A percentile compares a stretch with the other conserved stretches of the same genome.
phyloP scores from a whole-genome alignment of 116 monocot species.

The Posidonia oceanica region DNA sequence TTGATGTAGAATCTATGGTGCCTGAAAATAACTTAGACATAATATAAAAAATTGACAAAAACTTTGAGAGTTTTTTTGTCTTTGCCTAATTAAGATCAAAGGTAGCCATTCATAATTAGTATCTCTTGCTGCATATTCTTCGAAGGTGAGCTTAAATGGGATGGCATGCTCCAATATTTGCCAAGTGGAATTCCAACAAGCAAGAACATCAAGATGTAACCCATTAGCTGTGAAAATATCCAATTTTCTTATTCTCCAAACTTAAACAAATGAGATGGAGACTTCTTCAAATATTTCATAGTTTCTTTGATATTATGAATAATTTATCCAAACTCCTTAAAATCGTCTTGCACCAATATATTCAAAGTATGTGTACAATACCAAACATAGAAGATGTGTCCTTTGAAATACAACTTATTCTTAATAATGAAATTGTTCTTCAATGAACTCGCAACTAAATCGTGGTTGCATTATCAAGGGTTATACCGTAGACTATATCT shows the following conservation, averaged over 20 bases:
- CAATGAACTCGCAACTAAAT: neutral
- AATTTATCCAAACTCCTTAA: neutral
- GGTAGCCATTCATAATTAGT: neutral
- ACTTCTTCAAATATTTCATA: constrained; percentile 7
- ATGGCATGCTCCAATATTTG: neutral
- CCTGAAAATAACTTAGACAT: no score
- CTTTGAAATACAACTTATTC: neutral
- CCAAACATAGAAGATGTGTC: neutral
- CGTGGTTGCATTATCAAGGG: neutral
- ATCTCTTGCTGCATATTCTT: neutral
- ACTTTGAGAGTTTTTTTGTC: no score
- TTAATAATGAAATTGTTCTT: neutral
- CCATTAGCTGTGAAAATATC: neutral
- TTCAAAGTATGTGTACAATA: neutral
- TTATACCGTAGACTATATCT: neutral
- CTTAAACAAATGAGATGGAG: constrained; percentile 3
- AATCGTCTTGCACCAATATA: neutral
- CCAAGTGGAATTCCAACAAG: neutral
- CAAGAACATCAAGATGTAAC: neutral
- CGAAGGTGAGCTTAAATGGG: neutral
- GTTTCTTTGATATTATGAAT: neutral
- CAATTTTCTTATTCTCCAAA: neutral
- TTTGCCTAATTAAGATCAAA: neutral
- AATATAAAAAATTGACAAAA: no score
- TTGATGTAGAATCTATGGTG: no score